Evolutionary conservation across 192 early-diverging fungal genomes (phyloP).

Genomic region (Coemansia sp.): DNA sequence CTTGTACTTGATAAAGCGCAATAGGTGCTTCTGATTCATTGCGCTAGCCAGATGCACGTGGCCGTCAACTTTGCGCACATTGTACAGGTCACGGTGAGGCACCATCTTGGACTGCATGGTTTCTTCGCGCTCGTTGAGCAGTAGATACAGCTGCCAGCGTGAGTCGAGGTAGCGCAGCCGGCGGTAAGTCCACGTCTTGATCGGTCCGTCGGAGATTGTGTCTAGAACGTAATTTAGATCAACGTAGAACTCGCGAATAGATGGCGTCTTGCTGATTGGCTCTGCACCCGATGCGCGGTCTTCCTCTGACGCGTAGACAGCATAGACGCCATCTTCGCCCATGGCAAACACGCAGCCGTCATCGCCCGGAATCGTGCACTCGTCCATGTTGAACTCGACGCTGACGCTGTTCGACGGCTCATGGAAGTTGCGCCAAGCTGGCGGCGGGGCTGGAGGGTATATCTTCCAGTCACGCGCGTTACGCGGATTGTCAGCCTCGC

Average conservation of each 20-base stretch:
- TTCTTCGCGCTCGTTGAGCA: constrained; percentile 94
- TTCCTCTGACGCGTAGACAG: constrained; percentile 40
- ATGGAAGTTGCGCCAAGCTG: constrained; percentile 62
- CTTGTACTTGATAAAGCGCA: constrained; percentile 94
- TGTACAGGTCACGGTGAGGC: constrained; percentile 95
- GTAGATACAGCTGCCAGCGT: constrained; percentile 89
- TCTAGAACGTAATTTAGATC: constrained; percentile 80
- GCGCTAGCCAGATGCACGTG: constrained; percentile 92
- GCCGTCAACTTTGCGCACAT: constrained; percentile 96
- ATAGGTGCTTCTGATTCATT: constrained; percentile 96
- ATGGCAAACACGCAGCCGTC: constrained; percentile 49
- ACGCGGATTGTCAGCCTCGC: constrained; percentile 78
- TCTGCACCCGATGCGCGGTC: not conserved
- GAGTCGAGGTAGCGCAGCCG: constrained; percentile 86
- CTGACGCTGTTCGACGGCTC: constrained; percentile 11
- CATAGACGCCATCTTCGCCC: constrained; percentile 56
- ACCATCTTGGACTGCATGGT: constrained; percentile 88
- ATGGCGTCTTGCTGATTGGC: constrained; percentile 60
- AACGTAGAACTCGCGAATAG: constrained; percentile 78
- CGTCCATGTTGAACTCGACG: constrained; percentile 15
- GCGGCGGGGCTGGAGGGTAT: constrained; percentile 80
- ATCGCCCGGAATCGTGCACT: constrained; percentile 8
- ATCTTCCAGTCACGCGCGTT: constrained; percentile 76
- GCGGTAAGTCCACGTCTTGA: constrained; percentile 89
- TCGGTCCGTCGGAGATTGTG: constrained; percentile 81